Evolutionary conservation across 495 filamentous ascomycete species (phyloP).

Genomic region (Thermothielavioides terrestris): DNA sequence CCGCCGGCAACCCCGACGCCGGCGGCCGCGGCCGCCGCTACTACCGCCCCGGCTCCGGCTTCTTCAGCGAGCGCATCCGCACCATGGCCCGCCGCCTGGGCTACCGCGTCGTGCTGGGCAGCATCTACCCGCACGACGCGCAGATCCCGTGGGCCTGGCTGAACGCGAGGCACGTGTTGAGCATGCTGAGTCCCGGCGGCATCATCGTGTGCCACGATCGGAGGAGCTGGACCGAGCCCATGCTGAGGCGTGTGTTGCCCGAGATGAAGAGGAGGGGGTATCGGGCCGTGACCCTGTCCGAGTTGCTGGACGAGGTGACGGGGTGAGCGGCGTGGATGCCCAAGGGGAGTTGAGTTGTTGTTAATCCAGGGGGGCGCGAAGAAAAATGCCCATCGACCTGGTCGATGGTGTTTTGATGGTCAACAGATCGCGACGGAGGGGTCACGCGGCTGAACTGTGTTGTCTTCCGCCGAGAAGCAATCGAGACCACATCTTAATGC

Average conservation of each 20-base stretch:
- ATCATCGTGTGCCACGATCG: constrained; percentile 80
- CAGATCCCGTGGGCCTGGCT: constrained; percentile 58
- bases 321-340: constrained; percentile 8
- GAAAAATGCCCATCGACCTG: too few relatives aligned
- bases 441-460: too few relatives aligned
- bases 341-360: too few relatives aligned
- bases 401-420: too few relatives aligned
- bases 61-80: constrained; percentile 63
- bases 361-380: too few relatives aligned
- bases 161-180: constrained; percentile 73
- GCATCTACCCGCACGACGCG: constrained; percentile 80
- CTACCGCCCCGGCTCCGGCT: constrained; percentile 74
- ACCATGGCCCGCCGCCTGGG: constrained; percentile 45
- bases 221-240: constrained; percentile 66
- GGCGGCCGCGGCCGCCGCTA: too few relatives aligned
- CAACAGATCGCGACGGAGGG: too few relatives aligned
- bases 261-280: constrained; percentile 61
- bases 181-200: constrained; percentile 64
- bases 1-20: constrained; percentile 3
- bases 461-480: too few relatives aligned
- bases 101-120: constrained; percentile 63
- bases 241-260: constrained; percentile 62
- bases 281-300: constrained; percentile 55
- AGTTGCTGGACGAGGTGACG: constrained; percentile 41
- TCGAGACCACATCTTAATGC: too few relatives aligned